Conservation (phyloP, 768 basidiomycete species). For the Mycena olivaceomarginata region DNA sequence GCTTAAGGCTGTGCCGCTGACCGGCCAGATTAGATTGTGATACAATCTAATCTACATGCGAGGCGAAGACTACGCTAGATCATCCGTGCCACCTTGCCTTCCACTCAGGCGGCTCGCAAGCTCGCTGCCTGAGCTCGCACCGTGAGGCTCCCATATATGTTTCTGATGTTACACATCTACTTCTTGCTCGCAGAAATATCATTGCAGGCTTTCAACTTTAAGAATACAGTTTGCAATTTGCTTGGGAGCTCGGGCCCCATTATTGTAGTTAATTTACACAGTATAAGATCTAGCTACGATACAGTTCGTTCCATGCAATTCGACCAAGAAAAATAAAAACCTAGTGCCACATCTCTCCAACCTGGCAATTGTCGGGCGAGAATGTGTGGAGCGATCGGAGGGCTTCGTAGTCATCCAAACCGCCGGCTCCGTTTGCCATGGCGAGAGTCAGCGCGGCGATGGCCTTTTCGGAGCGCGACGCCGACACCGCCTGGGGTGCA, state of each 20-base stretch:
- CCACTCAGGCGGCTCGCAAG: no score
- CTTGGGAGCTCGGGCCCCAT: neutral
- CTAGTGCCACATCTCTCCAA: constrained; percentile 78
- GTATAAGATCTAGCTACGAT: constrained; percentile 23
- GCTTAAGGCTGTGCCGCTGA: no score
- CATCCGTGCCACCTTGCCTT: no score
- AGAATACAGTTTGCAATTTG: neutral
- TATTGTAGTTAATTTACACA: constrained; percentile 12
- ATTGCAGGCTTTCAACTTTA: no score
- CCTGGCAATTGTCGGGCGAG: constrained; percentile 64
- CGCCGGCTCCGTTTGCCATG: constrained; percentile 79
- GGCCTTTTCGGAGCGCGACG: constrained; percentile 73
- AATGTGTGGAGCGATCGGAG: constrained; percentile 61
- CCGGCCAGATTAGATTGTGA: no score
- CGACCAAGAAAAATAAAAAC: constrained; percentile 10
- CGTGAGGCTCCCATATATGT: no score
- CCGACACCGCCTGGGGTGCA: constrained; percentile 43
- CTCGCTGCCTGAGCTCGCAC: no score
- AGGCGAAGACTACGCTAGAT: no score
- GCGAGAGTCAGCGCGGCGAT: constrained; percentile 76
- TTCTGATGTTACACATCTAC: no score
- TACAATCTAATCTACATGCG: no score
- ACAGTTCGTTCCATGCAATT: constrained; percentile 17
- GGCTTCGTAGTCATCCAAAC: constrained; percentile 74
- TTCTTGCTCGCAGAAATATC: no score